Conservation (phyloP, 2,329 filamentous ascomycete genomes). For the Pyrenophora seminiperda region DNA sequence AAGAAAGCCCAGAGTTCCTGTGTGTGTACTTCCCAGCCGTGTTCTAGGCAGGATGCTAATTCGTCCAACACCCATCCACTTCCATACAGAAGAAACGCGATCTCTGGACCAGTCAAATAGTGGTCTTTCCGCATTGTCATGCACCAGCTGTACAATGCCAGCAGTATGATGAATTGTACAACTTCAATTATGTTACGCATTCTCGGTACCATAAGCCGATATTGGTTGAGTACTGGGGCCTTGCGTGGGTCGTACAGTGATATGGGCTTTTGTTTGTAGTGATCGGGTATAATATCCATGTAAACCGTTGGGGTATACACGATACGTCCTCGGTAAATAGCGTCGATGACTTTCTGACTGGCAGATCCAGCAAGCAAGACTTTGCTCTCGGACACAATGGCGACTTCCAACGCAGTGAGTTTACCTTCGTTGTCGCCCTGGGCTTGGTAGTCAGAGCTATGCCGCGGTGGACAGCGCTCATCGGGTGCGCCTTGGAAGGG, state of each 20-base stretch:
- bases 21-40: slow-evolving; percentile 80
- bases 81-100: slow-evolving; percentile 73
- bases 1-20: slow-evolving; percentile 90
- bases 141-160: slow-evolving; percentile 71
- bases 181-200: slow-evolving; percentile 78
- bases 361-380: slow-evolving; percentile 76
- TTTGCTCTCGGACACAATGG: slow-evolving; percentile 82
- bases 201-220: slow-evolving; percentile 79
- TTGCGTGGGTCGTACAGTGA: slow-evolving; percentile 78
- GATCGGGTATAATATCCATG: slow-evolving; percentile 82
- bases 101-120: slow-evolving; percentile 63
- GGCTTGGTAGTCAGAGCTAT: slow-evolving; percentile 53
- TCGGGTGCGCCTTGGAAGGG: slow-evolving; percentile 82
- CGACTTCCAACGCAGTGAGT: slow-evolving; percentile 78
- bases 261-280: slow-evolving; percentile 83
- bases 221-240: slow-evolving; percentile 80
- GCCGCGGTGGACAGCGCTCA: slow-evolving; percentile 64
- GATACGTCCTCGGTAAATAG: slow-evolving; percentile 79
- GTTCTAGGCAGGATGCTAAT: slow-evolving; percentile 75
- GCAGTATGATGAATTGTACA: slow-evolving; percentile 71
- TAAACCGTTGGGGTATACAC: slow-evolving; percentile 83
- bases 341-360: slow-evolving; percentile 80
- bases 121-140: slow-evolving; percentile 71
- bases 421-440: slow-evolving; percentile 61
- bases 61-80: slow-evolving; percentile 81